Evolutionary conservation across 352 stramenopile species (phyloP).

Genomic region (Phytopythium aichiense): DNA sequence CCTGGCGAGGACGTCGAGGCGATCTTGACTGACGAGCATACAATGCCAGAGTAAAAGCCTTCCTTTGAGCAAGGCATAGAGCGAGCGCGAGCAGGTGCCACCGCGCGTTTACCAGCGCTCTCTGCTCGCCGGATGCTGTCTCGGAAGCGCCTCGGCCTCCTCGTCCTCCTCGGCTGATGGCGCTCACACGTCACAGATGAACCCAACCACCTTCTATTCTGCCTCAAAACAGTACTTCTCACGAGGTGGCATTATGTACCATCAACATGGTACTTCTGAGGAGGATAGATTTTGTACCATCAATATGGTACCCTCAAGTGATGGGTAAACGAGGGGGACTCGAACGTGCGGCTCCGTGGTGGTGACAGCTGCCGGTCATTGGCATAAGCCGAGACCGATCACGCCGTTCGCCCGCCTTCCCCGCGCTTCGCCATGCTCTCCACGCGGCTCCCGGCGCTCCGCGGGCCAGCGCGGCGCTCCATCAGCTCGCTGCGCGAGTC

Average conservation of each 20-base stretch:
- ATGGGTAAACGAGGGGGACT: conserved; percentile 1
- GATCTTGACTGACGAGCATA: background rate
- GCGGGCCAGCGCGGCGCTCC: conserved; percentile 11
- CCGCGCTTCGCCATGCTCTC: conserved; percentile 3
- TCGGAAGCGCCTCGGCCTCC: background rate
- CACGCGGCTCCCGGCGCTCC: conserved; percentile 5
- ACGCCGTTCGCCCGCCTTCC: background rate
- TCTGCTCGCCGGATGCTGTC: background rate
- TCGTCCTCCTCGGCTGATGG: background rate
- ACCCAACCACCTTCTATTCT: background rate
- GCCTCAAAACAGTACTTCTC: background rate
- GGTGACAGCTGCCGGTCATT: background rate
- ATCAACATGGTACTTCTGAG: background rate
- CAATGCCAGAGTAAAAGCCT: background rate
- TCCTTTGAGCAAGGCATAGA: background rate
- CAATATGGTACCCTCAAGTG: background rate
- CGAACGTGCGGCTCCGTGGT: background rate
- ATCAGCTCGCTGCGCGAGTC: conserved; percentile 63
- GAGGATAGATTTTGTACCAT: background rate
- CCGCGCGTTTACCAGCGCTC: background rate
- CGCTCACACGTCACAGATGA: conserved; percentile 6
- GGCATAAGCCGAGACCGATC: background rate
- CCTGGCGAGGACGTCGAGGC: background rate
- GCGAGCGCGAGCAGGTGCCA: background rate
- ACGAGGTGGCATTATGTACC: too few species aligned